A percentile compares a stretch with the other conserved stretches of the same genome.
These are phyloP conservation scores for Aspergillus sergii DNA, from an alignment of 2,329 filamentous ascomycete species.

Conservation along the genomic window DNA sequence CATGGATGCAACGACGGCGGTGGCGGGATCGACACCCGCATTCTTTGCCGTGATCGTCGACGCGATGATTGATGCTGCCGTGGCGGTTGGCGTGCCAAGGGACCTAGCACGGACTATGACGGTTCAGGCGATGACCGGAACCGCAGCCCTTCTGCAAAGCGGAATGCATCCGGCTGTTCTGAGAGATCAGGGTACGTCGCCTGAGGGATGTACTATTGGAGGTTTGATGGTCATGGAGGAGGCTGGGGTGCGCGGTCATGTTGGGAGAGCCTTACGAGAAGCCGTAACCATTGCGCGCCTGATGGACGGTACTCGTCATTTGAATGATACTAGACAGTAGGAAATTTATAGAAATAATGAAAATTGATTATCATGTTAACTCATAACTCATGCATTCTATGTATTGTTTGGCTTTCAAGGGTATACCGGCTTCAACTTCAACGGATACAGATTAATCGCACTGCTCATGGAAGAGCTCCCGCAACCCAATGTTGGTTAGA, in stretches of 20 bases:
- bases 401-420: neutral
- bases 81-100: constrained; percentile 63
- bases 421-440: too few species aligned
- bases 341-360: neutral
- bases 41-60: constrained; percentile 64
- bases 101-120: constrained; percentile 64
- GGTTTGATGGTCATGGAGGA: constrained; percentile 64
- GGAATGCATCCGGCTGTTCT: constrained; percentile 63
- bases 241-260: constrained; percentile 55
- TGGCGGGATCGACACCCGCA: constrained; percentile 64
- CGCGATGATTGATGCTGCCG: constrained; percentile 62
- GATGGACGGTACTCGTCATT: constrained; percentile 36
- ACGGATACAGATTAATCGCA: neutral
- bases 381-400: neutral
- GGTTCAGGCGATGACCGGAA: constrained; percentile 64
- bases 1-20: constrained; percentile 61
- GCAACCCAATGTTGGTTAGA: constrained; percentile 66
- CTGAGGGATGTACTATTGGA: constrained; percentile 65
- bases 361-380: neutral
- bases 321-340: constrained; percentile 4
- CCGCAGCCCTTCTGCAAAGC: constrained; percentile 58
- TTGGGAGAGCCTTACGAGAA: constrained; percentile 60
- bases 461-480: constrained; percentile 21
- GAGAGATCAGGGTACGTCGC: constrained; percentile 63
- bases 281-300: constrained; percentile 61